Base-by-base conservation (phyloP, 129 eudicot species). In the Helichrysum umbraculigerum region DNA sequence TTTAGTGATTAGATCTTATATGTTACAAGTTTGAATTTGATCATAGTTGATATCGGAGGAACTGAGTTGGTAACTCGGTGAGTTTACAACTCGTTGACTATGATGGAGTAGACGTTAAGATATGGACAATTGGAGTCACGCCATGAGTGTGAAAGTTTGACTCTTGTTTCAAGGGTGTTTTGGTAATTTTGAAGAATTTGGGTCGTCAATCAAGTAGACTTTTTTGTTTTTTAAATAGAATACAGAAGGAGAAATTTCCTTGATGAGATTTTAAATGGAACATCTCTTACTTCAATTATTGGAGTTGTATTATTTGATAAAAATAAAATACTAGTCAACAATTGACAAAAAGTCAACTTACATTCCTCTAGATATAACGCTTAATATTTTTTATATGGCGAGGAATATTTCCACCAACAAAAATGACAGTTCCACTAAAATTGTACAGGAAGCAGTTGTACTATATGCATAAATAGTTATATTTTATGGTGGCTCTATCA, bases 81-180 rank as follows among this genome's bases (percentile, higher is more conserved):
- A 80, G 84, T 80, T 28, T 1, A 0, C 0, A 72, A 72, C 75
- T 21, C 71, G 76, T 80, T 80, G 84, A 80, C 84, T 32, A 56
- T 30, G 47, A 0, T 33, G 17, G 19, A 11, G 80, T 52, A 22
- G 21, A 66, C 22, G 66, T 52, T 52, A 33, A 52, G 39, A 66
- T 22, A 17, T 32, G 4, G 61, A 68, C 62, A 69, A 56, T 25
- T 12, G 21, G 60, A 61, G 71, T 70, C 70, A 56, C 35, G 59
- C 80, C 39, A 34, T 33, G 68, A 68, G 79, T 59, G 70, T 80
- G 76, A 68, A 80, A 42, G 66, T 74, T 80, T 80, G 84, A 80
- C 84, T 66, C 76, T 15, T 74, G 84, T 68, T 15, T 59, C 12
- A 14, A 21, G 75, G 79, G 79, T 7, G 67, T 58, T 67, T 14